phyloP scores from a whole-genome alignment of 164 flowering plant species.

The Liriodendron chinense region DNA sequence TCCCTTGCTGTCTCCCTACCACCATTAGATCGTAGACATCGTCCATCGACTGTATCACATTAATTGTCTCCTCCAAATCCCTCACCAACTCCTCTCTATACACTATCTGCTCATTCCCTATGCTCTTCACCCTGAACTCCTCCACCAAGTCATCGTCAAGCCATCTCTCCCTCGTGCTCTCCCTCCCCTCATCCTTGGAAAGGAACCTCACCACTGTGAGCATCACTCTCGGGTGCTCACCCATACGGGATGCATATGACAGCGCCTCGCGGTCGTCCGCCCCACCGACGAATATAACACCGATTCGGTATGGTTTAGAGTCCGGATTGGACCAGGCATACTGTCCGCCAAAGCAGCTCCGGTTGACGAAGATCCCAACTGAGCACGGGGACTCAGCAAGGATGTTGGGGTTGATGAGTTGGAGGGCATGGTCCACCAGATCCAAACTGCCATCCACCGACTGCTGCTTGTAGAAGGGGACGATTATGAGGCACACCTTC shows the following conservation, averaged over 20 bases:
- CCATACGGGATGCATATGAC: constrained; percentile 37
- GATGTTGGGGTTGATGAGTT: constrained; percentile 32
- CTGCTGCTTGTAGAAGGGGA: constrained; percentile 25
- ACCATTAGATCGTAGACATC: constrained; percentile 33
- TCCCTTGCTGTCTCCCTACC: constrained; percentile 45
- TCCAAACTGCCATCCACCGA: constrained; percentile 4
- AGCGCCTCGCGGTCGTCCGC: constrained; percentile 63
- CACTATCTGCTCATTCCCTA: neutral
- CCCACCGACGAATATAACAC: constrained; percentile 48
- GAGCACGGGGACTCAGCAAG: constrained; percentile 51
- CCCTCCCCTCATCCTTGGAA: neutral
- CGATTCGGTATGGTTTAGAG: constrained; percentile 14
- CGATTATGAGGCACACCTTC: constrained; percentile 16
- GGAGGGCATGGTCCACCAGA: neutral
- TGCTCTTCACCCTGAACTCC: neutral
- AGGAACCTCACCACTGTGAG: constrained; percentile 29
- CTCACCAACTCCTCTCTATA: constrained; percentile 30
- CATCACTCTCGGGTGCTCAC: constrained; percentile 19
- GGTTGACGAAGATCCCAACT: constrained; percentile 46
- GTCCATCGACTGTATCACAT: constrained; percentile 13
- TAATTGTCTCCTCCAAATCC: constrained; percentile 20
- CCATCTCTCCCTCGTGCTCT: neutral
- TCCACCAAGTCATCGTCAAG: constrained; percentile 21
- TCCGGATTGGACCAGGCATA: too few species aligned
- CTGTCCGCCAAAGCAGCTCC: neutral